Conservation (phyloP, 768 basidiomycete genomes). For the Boletus reticulatus region DNA sequence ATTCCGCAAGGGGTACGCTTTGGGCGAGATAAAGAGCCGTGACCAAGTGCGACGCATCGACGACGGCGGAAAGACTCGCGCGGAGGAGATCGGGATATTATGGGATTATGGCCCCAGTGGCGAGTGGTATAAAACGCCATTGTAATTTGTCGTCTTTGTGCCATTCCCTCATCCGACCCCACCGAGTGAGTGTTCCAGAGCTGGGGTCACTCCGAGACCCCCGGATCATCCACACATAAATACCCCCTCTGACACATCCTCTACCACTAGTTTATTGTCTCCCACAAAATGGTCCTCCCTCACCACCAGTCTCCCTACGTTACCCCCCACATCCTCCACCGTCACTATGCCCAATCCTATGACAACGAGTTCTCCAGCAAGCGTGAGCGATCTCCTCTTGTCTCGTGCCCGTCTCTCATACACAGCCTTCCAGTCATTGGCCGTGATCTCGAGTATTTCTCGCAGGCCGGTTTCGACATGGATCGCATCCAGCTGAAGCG, state of each 20-base stretch:
- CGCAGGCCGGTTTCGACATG: slow-evolving; percentile 99
- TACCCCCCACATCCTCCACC: slow-evolving; percentile 87
- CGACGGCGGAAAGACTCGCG: slow-evolving; percentile 20
- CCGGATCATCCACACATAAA: slow-evolving; percentile 27
- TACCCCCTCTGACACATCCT: neutral
- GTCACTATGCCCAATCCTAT: slow-evolving; percentile 73
- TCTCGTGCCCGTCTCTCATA: slow-evolving; percentile 6
- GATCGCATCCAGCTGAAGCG: slow-evolving; percentile 94
- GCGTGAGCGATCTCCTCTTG: slow-evolving; percentile 43
- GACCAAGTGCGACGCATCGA: neutral
- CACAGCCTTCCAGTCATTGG: slow-evolving; percentile 66
- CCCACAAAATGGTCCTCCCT: slow-evolving; percentile 57
- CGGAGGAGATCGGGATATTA: slow-evolving; percentile 27
- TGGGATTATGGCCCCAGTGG: slow-evolving; percentile 30
- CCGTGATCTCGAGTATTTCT: slow-evolving; percentile 94
- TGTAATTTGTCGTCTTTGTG: slow-evolving; percentile 4
- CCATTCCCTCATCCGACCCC: neutral
- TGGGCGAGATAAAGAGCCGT: neutral
- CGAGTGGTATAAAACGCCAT: slow-evolving; percentile 27
- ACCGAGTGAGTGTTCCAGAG: slow-evolving; percentile 19
- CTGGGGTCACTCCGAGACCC: slow-evolving; percentile 13
- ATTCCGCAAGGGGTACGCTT: neutral
- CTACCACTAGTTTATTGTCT: neutral
- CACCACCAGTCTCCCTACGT: slow-evolving; percentile 75
- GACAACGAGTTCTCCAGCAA: slow-evolving; percentile 61